Conservation (phyloP, 1,284 basidiomycete genomes). For the Ustilago xerochloae region DNA sequence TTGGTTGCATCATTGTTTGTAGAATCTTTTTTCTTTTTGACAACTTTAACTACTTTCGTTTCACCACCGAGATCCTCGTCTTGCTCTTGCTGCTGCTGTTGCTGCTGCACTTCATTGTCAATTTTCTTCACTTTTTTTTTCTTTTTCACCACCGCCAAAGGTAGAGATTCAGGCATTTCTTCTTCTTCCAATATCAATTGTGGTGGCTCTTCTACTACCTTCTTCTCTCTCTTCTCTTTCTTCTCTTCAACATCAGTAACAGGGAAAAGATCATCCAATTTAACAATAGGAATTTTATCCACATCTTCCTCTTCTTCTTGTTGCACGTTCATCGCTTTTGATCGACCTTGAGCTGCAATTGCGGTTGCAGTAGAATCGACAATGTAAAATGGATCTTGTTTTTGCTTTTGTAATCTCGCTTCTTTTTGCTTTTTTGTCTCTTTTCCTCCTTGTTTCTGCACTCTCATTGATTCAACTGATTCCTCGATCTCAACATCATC, state of each 20-base stretch:
- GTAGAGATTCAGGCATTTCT: slow-evolving; percentile 50
- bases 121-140: slow-evolving; percentile 14
- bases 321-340: neutral
- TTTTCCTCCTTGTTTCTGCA: neutral
- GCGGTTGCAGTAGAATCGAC: slow-evolving; percentile 11
- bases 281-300: slow-evolving; percentile 60
- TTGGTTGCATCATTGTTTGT: neutral
- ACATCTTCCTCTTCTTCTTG: slow-evolving; percentile 39
- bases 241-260: neutral
- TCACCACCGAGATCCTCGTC: neutral
- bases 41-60: slow-evolving; percentile 27
- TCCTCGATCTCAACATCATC: too few relatives aligned
- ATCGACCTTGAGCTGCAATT: too few relatives aligned
- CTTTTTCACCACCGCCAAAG: neutral
- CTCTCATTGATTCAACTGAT: too few relatives aligned
- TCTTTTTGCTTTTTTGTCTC: slow-evolving; percentile 6
- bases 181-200: slow-evolving; percentile 43
- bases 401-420: slow-evolving; percentile 9
- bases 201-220: neutral
- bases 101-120: neutral
- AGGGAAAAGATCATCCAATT: slow-evolving; percentile 40
- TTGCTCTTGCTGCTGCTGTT: too few relatives aligned
- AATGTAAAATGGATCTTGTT: slow-evolving; percentile 52
- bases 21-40: slow-evolving; percentile 29
- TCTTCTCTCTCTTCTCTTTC: neutral